Conservation (phyloP, 2,329 filamentous ascomycete genomes). For the Magnaporthales sp. region DNA sequence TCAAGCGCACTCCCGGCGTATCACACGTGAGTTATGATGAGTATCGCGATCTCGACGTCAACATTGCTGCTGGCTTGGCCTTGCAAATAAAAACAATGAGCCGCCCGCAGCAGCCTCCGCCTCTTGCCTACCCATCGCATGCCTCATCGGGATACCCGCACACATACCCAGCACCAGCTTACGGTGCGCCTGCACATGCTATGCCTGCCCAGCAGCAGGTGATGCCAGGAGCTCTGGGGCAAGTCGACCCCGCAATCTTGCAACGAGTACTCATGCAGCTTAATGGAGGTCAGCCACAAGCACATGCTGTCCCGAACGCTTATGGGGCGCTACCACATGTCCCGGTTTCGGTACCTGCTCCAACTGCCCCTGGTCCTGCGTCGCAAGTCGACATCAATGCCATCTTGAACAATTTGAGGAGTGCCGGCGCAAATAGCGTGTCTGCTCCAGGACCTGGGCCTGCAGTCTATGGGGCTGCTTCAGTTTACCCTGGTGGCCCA, state of each 20-base stretch:
- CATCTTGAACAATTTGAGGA: conserved; percentile 31
- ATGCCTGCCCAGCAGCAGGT: conserved; percentile 18
- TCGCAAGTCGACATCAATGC: conserved; percentile 34
- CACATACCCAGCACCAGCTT: not conserved
- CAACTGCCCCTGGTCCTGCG: conserved; percentile 14
- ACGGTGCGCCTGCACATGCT: conserved; percentile 20
- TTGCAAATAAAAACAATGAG: conserved; percentile 52
- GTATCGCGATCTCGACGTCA: conserved; percentile 74
- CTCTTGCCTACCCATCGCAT: conserved; percentile 14
- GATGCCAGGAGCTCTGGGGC: conserved; percentile 35
- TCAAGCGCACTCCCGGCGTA: conserved; percentile 68
- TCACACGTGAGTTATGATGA: conserved; percentile 77
- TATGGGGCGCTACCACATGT: not conserved
- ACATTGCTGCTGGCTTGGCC: conserved; percentile 73
- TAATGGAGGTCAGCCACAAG: conserved; percentile 16
- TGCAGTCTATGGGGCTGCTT: conserved; percentile 14
- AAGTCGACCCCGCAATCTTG: conserved; percentile 60
- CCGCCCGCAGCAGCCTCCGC: conserved; percentile 16
- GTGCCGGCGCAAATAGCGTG: not conserved
- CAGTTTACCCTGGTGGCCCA: not conserved
- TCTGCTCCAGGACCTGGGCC: not conserved
- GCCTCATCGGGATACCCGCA: conserved; percentile 6
- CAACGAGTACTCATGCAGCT: conserved; percentile 61
- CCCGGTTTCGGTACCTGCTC: conserved; percentile 5
- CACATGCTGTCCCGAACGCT: conserved; percentile 4